Evolutionary conservation across 2,329 filamentous ascomycete species (phyloP).

Genomic region (Fusarium sp.): DNA sequence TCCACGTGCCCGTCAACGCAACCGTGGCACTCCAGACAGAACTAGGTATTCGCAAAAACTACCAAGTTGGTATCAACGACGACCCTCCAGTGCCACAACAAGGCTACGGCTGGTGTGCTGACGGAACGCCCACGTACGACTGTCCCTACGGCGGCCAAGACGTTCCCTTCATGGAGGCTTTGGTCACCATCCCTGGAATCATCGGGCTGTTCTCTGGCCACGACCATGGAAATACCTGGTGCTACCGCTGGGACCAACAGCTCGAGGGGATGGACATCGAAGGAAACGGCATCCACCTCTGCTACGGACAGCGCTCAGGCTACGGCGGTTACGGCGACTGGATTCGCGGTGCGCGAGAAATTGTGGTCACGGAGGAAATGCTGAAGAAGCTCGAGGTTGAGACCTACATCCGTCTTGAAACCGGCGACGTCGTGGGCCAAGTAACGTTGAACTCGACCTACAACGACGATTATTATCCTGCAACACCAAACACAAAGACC

Average conservation of each 20-base stretch:
- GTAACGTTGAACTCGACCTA: constrained; percentile 72
- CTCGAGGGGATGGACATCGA: constrained; percentile 52
- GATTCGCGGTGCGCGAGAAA: constrained; percentile 71
- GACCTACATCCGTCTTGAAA: constrained; percentile 73
- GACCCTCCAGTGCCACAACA: constrained; percentile 58
- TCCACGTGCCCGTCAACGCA: constrained; percentile 62
- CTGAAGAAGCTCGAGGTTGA: constrained; percentile 60
- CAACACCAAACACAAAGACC: constrained; percentile 56
- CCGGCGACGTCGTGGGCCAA: constrained; percentile 63
- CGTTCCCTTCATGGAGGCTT: constrained; percentile 71
- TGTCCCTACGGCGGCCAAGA: constrained; percentile 66
- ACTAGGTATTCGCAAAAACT: constrained; percentile 52
- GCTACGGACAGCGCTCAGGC: constrained; percentile 75
- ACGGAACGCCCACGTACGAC: constrained; percentile 53
- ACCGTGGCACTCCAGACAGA: constrained; percentile 57
- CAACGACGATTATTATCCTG: constrained; percentile 66
- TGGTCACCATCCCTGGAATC: constrained; percentile 67
- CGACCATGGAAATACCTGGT: constrained; percentile 74
- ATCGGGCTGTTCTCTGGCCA: constrained; percentile 74
- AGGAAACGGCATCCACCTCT: constrained; percentile 63
- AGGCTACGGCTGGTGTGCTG: constrained; percentile 60
- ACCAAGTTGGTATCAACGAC: constrained; percentile 61
- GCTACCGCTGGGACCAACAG: constrained; percentile 61
- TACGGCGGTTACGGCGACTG: constrained; percentile 78
- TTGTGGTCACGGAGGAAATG: constrained; percentile 61